Base-by-base conservation (phyloP, 768 basidiomycete species). In the Trichaptum fuscoviolaceum region DNA sequence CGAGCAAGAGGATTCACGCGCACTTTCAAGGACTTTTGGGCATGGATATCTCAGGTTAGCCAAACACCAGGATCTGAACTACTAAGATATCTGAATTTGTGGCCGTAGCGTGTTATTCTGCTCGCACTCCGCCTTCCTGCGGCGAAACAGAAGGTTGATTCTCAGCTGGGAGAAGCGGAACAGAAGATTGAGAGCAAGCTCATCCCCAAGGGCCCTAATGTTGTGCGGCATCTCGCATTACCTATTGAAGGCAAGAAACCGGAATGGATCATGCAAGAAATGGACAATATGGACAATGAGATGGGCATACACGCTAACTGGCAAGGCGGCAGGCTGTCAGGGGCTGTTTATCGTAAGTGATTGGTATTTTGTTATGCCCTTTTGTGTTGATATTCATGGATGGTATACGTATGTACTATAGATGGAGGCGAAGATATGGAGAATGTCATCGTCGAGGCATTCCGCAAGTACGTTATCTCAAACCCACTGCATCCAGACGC, bases 401-500 rank as follows among this genome's bases (percentile, higher is more conserved):
- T 25, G 27, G 25, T 25, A 36, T 18, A 27, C 59, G 58, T 7
- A 23, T 57, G n/a, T 59, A 58, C 30, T 23, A 15, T 67, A 93
- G 91, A 93, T 70, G 94, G 94, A 8, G 94, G 93, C 12, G 87
- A 89, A 17, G 93, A 94, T 61, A 77, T 95, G 68, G 86, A 87
- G 70, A 85, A 84, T 64, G 82, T 97, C 63, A 88, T 96, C 69
- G 86, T 90, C 24, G 82, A 90, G 5, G 94, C 95, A 0, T 92
- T 93, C 72, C 81, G 87, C 68, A 86, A 87, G 63, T 97, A 95
- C 70, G 87, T 89, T 60, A 86, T 95, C 63, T 91, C 92, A 27
- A 95, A 96, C 72, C 94, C 95, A 1, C 81, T 98, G 10, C 95
- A 98, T 72, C 94, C 96, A 0, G 93, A 95, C 65, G 87, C 95